Evolutionary conservation across 805 yeast genomes (phyloP), one percentile per base, ranked within the genome.

Genomic region (Ogataea wickerhamii): DNA sequence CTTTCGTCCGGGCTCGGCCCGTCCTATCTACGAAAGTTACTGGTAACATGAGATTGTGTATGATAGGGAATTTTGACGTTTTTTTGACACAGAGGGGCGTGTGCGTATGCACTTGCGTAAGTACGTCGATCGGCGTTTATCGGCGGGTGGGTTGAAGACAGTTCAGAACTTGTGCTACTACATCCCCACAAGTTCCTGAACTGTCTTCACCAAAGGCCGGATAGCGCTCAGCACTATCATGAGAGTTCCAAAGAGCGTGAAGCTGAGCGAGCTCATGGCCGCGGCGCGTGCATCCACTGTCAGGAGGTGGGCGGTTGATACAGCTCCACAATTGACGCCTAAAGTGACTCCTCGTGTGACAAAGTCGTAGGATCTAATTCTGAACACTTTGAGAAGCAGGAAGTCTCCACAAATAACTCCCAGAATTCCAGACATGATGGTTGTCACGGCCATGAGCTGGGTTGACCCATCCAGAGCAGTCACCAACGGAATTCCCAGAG

Each of bases 301-400:
- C 24, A 85, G 60, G 32, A 85, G 61, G 57, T 82, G 82, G 0
- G 91, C 89, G 2, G 94, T 82, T 4, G 88, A 86, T 35, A 85
- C 82, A 1, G 95, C 94, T 7, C 89, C 87, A 53, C 89, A 82
- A 52, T 81, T 82, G 35, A 82, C 71, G 4, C 94, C 95, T 34
- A 83, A 61, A 0, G 87, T 78, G 14, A 84, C 76, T 3, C 94
- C 95, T 45, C 88, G 61, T 0, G 87, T 80, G 6, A 85, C 80
- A 53, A 74, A 84, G 55, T 85, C 93, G 48, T 74, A 73, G 21
- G 71, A 68, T 5, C 76, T 67, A 5, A 85, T 68, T 26, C 80
- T 54, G 21, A 82, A 53, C 16, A 66, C 45, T 22, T 45, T 51
- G 25, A 64, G 58, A 8, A 78, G 51, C 38, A 74, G 58, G 20